Percentiles rank a stretch among this genome's conserved stretches.
phyloP scores from a whole-genome alignment of 1,284 basidiomycete genomes.

The Ceratobasidium sp. region DNA sequence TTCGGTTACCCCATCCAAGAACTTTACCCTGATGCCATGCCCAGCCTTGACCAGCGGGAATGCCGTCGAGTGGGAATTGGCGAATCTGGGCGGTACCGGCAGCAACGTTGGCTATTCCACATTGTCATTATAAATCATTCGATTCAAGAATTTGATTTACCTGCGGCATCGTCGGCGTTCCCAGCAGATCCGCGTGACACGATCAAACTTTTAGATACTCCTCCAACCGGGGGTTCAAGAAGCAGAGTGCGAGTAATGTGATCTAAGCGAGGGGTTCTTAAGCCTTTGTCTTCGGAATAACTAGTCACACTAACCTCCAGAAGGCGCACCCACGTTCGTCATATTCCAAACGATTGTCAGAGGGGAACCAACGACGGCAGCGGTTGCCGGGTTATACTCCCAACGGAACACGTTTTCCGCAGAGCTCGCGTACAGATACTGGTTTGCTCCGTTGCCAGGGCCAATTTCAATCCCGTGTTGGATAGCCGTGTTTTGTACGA shows the following conservation, averaged over 20 bases:
- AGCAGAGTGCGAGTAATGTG: constrained; percentile 60
- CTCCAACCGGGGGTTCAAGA: constrained; percentile 52
- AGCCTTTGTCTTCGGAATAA: not conserved
- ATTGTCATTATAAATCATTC: not conserved
- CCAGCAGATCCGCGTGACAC: constrained; percentile 58
- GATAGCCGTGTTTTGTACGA: constrained; percentile 58
- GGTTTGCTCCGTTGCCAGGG: constrained; percentile 22
- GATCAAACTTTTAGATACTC: constrained; percentile 46
- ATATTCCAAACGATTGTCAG: constrained; percentile 56
- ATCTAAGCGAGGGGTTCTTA: constrained; percentile 51
- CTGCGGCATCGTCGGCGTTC: constrained; percentile 62
- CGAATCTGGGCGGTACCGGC: constrained; percentile 62
- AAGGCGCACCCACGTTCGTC: constrained; percentile 60
- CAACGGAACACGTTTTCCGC: constrained; percentile 29
- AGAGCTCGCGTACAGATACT: constrained; percentile 50
- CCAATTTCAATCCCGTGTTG: constrained; percentile 62
- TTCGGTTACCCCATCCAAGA: constrained; percentile 62
- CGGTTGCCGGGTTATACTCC: constrained; percentile 35
- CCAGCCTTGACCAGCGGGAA: constrained; percentile 35
- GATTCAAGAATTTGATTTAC: too few species aligned
- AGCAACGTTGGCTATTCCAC: constrained; percentile 32
- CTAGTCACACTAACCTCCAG: not conserved
- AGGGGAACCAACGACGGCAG: constrained; percentile 46
- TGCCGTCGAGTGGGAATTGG: constrained; percentile 49
- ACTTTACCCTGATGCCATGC: constrained; percentile 57